A percentile compares a stretch with the other conserved stretches of the same genome.
phyloP scores from a whole-genome alignment of 768 basidiomycete species.

The Coprinopsis strossmayeri region DNA sequence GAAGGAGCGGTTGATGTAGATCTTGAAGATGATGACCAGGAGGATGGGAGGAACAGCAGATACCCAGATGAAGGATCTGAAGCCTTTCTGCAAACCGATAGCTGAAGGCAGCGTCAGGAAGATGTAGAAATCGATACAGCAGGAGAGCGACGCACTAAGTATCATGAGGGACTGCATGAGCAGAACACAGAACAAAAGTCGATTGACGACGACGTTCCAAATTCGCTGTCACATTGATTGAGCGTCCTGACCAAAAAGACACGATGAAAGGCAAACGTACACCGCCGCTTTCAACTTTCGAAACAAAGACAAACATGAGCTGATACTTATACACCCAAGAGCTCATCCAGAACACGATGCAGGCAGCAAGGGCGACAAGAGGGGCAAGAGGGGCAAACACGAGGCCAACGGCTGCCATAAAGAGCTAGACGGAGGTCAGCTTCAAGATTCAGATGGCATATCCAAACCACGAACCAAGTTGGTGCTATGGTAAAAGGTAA shows the following conservation, averaged over 20 bases:
- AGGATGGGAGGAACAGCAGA: constrained; percentile 84
- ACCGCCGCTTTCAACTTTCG: constrained; percentile 90
- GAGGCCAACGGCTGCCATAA: constrained; percentile 90
- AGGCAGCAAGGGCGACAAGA: constrained; percentile 76
- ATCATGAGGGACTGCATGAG: constrained; percentile 87
- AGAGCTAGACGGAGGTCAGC: constrained; percentile 70
- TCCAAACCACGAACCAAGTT: too few relatives aligned
- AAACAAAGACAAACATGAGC: constrained; percentile 89
- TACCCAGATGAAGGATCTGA: constrained; percentile 72
- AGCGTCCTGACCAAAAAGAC: background rate
- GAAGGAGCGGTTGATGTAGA: constrained; percentile 69
- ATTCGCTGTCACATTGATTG: constrained; percentile 67
- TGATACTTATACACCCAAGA: constrained; percentile 94
- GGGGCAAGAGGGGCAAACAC: constrained; percentile 95
- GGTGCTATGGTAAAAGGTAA: too few relatives aligned
- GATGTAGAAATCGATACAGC: background rate
- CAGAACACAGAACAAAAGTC: constrained; percentile 68
- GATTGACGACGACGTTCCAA: constrained; percentile 93
- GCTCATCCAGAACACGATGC: constrained; percentile 81
- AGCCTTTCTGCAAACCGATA: constrained; percentile 76
- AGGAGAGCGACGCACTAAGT: constrained; percentile 56
- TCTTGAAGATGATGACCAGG: constrained; percentile 75
- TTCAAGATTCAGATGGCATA: too few relatives aligned
- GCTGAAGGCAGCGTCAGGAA: constrained; percentile 38
- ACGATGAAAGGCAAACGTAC: constrained; percentile 37